Evolutionary conservation across 2,329 filamentous ascomycete species (phyloP).

Genomic region (Calonectria henricotiae): DNA sequence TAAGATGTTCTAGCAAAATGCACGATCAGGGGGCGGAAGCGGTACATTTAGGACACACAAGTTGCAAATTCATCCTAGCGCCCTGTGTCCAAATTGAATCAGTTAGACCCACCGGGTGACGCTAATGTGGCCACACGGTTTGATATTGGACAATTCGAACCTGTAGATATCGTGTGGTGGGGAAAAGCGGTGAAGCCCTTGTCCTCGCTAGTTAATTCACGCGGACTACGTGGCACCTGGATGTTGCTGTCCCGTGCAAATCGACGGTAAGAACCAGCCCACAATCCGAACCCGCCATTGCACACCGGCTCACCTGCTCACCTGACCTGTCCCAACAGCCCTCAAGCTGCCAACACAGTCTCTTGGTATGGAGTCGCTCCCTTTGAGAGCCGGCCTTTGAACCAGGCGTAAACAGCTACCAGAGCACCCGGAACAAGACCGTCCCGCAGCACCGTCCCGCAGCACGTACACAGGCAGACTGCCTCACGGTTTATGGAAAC

Average conservation of each 20-base stretch:
- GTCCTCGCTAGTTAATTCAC: constrained; percentile 2
- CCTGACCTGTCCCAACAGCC: background rate
- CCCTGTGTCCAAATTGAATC: background rate
- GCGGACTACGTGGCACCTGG: constrained; percentile 19
- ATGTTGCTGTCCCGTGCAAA: background rate
- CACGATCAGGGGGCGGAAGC: constrained; percentile 1
- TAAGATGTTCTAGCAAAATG: constrained; percentile 11
- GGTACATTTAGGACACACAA: constrained; percentile 4
- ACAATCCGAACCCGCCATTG: background rate
- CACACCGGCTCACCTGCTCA: constrained; percentile 11
- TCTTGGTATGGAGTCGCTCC: background rate
- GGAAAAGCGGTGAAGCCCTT: constrained; percentile 17
- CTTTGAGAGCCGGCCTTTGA: too few species aligned
- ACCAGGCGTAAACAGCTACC: too few species aligned
- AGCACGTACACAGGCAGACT: background rate
- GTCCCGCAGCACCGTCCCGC: background rate
- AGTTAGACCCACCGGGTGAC: background rate
- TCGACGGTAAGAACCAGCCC: background rate
- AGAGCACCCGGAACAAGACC: background rate
- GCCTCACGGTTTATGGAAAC: background rate
- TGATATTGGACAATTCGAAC: background rate
- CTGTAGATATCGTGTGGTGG: constrained; percentile 5
- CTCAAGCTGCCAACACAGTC: background rate
- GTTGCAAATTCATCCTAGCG: background rate
- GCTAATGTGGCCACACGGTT: constrained; percentile 3